Evolutionary conservation across 2,329 filamentous ascomycete genomes (phyloP).

Genomic region (Bipolaris gigantea): DNA sequence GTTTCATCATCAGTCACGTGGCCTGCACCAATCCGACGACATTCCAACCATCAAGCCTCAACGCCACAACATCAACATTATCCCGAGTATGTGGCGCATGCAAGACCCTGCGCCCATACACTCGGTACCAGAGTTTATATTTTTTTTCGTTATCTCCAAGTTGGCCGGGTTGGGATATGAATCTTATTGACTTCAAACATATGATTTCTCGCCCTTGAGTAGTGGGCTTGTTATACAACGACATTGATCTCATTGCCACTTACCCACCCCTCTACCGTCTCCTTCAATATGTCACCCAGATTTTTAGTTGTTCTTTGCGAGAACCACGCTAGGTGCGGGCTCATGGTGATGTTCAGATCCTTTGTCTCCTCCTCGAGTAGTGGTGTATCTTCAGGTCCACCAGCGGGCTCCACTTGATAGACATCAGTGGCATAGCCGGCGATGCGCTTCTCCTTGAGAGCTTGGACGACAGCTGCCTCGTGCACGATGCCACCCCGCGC

Average conservation of each 20-base stretch:
- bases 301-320: constrained; percentile 53
- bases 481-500: constrained; percentile 56
- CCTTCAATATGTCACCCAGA: constrained; percentile 49
- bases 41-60: neutral
- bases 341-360: constrained; percentile 55
- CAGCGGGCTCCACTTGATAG: constrained; percentile 52
- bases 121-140: neutral
- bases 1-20: constrained; percentile 15
- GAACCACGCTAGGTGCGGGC: constrained; percentile 59
- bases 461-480: constrained; percentile 52
- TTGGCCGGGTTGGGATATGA: neutral
- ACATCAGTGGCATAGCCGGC: constrained; percentile 57
- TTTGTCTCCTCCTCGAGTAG: constrained; percentile 50
- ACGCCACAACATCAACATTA: neutral
- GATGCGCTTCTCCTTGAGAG: constrained; percentile 50
- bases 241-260: constrained; percentile 46
- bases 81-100: neutral
- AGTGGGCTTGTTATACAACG: constrained; percentile 23
- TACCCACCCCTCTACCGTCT: constrained; percentile 53
- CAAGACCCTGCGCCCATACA: too few species aligned
- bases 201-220: neutral
- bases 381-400: constrained; percentile 45
- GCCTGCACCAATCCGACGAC: neutral
- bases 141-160: neutral
- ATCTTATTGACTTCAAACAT: neutral